These are phyloP conservation scores for Tetraselmis striata DNA, from an alignment of 139 green algal species.

Conservation along the genomic window DNA sequence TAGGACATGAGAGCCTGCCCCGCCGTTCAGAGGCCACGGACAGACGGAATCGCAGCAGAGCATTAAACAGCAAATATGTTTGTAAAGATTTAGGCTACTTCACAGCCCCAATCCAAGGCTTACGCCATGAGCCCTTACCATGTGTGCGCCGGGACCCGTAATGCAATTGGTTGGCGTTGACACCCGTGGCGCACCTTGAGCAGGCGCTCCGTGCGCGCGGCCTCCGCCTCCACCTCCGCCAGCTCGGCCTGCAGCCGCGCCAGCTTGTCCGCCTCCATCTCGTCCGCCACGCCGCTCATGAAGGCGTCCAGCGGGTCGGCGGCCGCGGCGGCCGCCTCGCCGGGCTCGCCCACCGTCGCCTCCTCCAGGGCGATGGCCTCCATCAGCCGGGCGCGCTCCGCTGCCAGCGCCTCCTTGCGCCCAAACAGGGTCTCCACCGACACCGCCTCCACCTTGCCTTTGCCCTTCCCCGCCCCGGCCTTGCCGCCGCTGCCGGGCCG, in stretches of 20 bases:
- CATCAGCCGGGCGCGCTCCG: constrained; percentile 30
- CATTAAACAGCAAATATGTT: too few relatives aligned
- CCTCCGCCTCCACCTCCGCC: constrained; percentile 38
- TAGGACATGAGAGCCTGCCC: too few relatives aligned
- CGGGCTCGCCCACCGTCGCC: constrained; percentile 14
- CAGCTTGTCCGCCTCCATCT: constrained; percentile 60
- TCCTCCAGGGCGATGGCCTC: constrained; percentile 14
- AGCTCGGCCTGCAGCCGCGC: constrained; percentile 38
- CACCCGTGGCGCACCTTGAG: constrained; percentile 48
- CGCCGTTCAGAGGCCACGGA: too few relatives aligned
- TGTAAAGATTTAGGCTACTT: too few relatives aligned
- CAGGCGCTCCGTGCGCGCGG: constrained; percentile 43
- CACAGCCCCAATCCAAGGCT: too few relatives aligned
- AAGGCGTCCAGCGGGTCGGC: constrained; percentile 69
- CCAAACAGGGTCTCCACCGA: constrained; percentile 3
- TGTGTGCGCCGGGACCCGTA: too few relatives aligned
- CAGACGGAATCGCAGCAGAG: too few relatives aligned
- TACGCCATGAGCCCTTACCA: too few relatives aligned
- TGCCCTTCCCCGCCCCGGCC: background rate
- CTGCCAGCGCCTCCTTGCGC: constrained; percentile 36
- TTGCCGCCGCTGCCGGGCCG: background rate
- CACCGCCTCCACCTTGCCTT: background rate
- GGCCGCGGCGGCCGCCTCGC: background rate
- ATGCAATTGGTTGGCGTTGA: too few relatives aligned
- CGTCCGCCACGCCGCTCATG: constrained; percentile 51